phyloP scores from a whole-genome alignment of 2,329 filamentous ascomycete species.

The Phialocephala sp. region DNA sequence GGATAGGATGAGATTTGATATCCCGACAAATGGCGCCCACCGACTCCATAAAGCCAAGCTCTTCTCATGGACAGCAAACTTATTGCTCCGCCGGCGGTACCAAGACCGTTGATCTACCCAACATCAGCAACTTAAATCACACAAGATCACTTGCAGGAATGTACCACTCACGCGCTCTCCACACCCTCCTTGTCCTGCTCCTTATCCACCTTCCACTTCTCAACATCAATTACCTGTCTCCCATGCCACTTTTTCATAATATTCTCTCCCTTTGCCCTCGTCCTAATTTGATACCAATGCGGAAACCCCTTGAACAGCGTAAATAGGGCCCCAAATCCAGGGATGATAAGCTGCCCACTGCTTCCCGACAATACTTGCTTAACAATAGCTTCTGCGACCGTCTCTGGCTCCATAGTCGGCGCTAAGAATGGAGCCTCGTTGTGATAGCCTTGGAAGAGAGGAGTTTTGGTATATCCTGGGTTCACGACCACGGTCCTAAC shows the following conservation, averaged over 20 bases:
- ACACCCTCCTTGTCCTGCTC: neutral
- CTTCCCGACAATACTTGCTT: slow-evolving; percentile 62
- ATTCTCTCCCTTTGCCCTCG: slow-evolving; percentile 49
- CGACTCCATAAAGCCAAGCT: neutral
- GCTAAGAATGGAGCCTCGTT: slow-evolving; percentile 57
- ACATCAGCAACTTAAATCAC: neutral
- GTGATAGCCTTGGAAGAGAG: slow-evolving; percentile 63
- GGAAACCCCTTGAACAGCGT: slow-evolving; percentile 58
- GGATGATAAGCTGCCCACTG: slow-evolving; percentile 62
- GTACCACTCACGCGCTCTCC: slow-evolving; percentile 35
- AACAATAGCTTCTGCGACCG: slow-evolving; percentile 68
- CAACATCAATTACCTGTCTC: slow-evolving; percentile 40
- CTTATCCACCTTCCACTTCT: slow-evolving; percentile 30
- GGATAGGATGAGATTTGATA: neutral
- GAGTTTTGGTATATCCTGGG: slow-evolving; percentile 62
- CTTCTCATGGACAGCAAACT: neutral
- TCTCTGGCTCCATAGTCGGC: slow-evolving; percentile 62
- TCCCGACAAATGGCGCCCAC: neutral
- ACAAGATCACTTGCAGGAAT: no score
- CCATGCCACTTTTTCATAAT: slow-evolving; percentile 39
- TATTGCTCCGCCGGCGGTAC: neutral
- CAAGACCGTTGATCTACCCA: slow-evolving; percentile 30
- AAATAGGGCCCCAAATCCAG: slow-evolving; percentile 50
- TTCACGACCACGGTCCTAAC: slow-evolving; percentile 71
- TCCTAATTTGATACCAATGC: slow-evolving; percentile 63